Evolutionary conservation across 345 rosid genomes (phyloP).

Genomic region (Firmiana major): DNA sequence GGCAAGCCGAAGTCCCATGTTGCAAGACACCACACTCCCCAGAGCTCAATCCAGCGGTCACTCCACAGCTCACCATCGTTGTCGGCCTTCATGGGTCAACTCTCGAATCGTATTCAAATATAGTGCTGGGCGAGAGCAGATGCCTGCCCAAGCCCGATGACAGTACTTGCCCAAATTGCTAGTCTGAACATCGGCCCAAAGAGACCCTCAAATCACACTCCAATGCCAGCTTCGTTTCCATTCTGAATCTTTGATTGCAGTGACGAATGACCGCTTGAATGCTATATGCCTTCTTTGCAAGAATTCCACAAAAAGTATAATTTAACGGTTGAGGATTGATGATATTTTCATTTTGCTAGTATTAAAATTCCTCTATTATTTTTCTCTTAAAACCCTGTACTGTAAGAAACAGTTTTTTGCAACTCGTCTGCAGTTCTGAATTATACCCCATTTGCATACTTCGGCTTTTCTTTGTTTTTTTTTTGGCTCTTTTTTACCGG

Average conservation of each 20-base stretch:
- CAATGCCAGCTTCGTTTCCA: constrained; percentile 70
- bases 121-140: constrained; percentile 43
- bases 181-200: constrained; percentile 45
- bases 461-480: too few relatives aligned
- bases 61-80: constrained; percentile 11
- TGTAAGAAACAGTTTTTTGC: too few relatives aligned
- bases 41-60: constrained; percentile 19
- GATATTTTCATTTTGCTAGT: not conserved
- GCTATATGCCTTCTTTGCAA: constrained; percentile 62
- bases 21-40: constrained; percentile 15
- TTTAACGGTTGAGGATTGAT: not conserved
- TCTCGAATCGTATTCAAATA: constrained; percentile 61
- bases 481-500: too few relatives aligned
- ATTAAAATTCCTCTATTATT: not conserved
- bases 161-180: too few relatives aligned
- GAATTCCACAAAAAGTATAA: constrained; percentile 31
- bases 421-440: too few relatives aligned
- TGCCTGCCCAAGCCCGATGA: constrained; percentile 54
- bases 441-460: too few relatives aligned
- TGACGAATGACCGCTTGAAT: constrained; percentile 61
- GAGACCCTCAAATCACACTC: constrained; percentile 50
- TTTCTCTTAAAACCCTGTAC: not conserved
- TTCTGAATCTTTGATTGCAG: constrained; percentile 59
- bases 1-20: constrained; percentile 28
- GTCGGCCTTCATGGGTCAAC: constrained; percentile 46